A percentile compares a stretch with the other conserved stretches of the same genome.
Evolutionary conservation across 1,284 basidiomycete species (phyloP).

Genomic region (Heterobasidion occidentale): DNA sequence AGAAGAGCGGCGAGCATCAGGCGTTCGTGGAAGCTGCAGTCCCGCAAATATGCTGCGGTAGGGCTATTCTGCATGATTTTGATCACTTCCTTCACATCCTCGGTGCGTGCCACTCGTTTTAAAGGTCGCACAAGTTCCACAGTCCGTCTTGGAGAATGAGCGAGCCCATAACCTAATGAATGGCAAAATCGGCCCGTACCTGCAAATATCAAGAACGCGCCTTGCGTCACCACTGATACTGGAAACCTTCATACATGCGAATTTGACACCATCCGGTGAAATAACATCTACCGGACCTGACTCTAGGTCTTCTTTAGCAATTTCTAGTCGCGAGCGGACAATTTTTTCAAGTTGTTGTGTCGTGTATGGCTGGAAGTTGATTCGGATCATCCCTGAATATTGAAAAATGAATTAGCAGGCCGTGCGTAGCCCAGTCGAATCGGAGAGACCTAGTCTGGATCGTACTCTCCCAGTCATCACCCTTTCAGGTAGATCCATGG

Average conservation of each 20-base stretch:
- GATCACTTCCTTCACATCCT: constrained; percentile 79
- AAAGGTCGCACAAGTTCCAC: constrained; percentile 68
- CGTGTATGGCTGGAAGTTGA: constrained; percentile 92
- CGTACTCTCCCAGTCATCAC: constrained; percentile 89
- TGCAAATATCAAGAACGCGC: constrained; percentile 89
- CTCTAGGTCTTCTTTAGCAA: constrained; percentile 42
- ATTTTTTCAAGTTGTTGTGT: constrained; percentile 81
- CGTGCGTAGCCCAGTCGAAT: not conserved
- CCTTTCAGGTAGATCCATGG: constrained; percentile 96
- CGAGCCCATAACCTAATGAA: not conserved
- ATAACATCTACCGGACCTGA: constrained; percentile 46
- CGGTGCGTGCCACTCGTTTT: constrained; percentile 52
- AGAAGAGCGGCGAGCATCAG: constrained; percentile 86
- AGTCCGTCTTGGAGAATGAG: constrained; percentile 47
- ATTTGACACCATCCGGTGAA: constrained; percentile 74
- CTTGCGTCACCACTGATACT: constrained; percentile 94
- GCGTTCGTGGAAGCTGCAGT: constrained; percentile 81
- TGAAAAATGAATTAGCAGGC: not conserved
- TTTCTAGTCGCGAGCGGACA: constrained; percentile 71
- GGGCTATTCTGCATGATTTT: constrained; percentile 90
- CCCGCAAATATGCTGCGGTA: constrained; percentile 72
- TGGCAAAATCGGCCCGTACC: constrained; percentile 30
- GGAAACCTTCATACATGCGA: constrained; percentile 88
- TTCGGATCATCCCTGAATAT: constrained; percentile 79
- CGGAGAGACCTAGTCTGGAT: constrained; percentile 75